Conservation (phyloP, 371 early-diverging fungal genomes). For the Mucor piriformis region DNA sequence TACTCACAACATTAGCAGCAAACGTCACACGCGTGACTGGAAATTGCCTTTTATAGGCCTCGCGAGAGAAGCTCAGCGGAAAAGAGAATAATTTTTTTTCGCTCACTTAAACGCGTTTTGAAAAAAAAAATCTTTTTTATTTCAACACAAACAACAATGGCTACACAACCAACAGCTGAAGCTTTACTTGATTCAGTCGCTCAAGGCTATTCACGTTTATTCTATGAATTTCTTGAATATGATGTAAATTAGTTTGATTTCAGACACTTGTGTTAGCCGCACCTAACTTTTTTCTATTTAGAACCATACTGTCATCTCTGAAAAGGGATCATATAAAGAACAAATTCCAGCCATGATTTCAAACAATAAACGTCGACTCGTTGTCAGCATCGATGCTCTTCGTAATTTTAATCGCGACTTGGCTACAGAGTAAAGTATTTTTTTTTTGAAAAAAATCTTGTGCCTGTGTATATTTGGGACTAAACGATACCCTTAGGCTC, state of each 20-base stretch:
- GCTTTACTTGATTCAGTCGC: slow-evolving; percentile 13
- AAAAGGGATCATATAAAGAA: slow-evolving; percentile 63
- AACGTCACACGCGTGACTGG: neutral
- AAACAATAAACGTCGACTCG: slow-evolving; percentile 68
- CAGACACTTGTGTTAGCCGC: neutral
- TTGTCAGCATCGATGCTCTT: slow-evolving; percentile 89
- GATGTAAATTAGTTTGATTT: slow-evolving; percentile 12
- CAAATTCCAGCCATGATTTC: slow-evolving; percentile 70
- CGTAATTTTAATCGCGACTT: slow-evolving; percentile 75
- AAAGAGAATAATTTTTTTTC: slow-evolving; percentile 3
- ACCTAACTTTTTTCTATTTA: neutral
- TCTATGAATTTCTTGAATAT: slow-evolving; percentile 20
- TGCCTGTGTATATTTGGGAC: neutral
- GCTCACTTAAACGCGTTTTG: slow-evolving; percentile 7
- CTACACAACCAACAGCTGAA: slow-evolving; percentile 3
- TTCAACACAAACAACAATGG: slow-evolving; percentile 4
- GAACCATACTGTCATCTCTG: slow-evolving; percentile 12
- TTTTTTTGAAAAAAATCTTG: neutral
- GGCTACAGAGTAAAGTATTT: slow-evolving; percentile 60
- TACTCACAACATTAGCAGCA: too few species aligned
- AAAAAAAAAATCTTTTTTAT: neutral
- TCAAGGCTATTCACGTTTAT: neutral
- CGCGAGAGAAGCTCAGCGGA: slow-evolving; percentile 3
- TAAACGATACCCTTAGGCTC: slow-evolving; percentile 47
- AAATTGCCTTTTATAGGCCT: slow-evolving; percentile 4